Evolutionary conservation across 2,329 filamentous ascomycete species (phyloP).

Genomic region (Colletotrichum graminicola): DNA sequence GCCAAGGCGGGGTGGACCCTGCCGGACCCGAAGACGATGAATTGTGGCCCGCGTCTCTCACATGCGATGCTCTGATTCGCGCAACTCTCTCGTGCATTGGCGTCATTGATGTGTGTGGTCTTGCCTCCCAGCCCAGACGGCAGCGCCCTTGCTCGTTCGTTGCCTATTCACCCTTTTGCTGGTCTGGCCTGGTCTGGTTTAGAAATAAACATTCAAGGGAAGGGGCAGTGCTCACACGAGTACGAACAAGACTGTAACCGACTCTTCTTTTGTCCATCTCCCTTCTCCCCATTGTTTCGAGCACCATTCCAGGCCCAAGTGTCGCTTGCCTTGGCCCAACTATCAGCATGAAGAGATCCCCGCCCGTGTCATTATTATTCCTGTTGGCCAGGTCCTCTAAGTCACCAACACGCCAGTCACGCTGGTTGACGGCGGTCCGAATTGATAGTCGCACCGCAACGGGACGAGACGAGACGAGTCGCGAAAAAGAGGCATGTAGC

Average conservation of each 20-base stretch:
- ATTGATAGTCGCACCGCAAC: not conserved
- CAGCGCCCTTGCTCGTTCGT: not conserved
- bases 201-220: not conserved
- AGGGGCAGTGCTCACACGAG: constrained; percentile 5
- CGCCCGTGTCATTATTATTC: not conserved
- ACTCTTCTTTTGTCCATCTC: not conserved
- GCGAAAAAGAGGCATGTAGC: constrained; percentile 13
- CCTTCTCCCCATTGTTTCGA: not conserved
- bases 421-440: not conserved
- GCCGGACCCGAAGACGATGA: constrained; percentile 27
- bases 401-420: not conserved
- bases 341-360: not conserved
- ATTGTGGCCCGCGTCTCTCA: constrained; percentile 20
- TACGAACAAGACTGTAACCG: not conserved
- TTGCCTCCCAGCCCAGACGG: not conserved
- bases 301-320: not conserved
- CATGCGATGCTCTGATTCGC: constrained; percentile 23
- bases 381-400: not conserved
- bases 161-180: not conserved
- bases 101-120: not conserved
- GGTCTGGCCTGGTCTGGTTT: no score
- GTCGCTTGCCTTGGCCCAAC: not conserved
- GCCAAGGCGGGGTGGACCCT: constrained; percentile 26
- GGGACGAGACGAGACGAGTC: not conserved
- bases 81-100: not conserved